A percentile compares a stretch with the other conserved stretches of the same genome.
These are phyloP conservation scores for Rhododendron mucronatum DNA, from an alignment of 148 eudicot genomes.

Conservation along the genomic window DNA sequence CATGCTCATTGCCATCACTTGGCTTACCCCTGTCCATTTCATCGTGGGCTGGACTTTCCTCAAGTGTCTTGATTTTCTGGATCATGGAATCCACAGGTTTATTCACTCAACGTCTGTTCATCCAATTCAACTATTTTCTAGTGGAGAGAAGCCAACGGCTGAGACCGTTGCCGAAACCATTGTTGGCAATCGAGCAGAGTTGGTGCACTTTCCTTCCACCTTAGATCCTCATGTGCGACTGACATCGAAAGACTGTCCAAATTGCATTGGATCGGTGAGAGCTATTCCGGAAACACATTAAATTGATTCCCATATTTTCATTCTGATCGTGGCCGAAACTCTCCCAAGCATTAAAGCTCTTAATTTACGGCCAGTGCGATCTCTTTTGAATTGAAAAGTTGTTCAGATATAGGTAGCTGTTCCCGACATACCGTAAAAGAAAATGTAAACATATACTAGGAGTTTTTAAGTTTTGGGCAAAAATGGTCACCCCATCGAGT, in stretches of 20 bases:
- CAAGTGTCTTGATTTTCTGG: too few relatives aligned
- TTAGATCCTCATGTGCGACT: constrained; percentile 62
- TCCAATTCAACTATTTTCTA: constrained; percentile 20
- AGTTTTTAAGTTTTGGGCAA: too few relatives aligned
- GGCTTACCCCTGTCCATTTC: too few relatives aligned
- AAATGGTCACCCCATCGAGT: too few relatives aligned
- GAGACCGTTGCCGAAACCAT: constrained; percentile 72
- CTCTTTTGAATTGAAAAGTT: not conserved
- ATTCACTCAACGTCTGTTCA: not conserved
- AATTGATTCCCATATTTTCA: not conserved
- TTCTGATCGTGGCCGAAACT: not conserved
- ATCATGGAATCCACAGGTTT: too few relatives aligned
- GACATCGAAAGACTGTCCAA: constrained; percentile 82
- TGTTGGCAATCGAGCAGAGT: constrained; percentile 76
- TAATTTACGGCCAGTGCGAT: not conserved
- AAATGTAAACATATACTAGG: not conserved
- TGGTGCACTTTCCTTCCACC: constrained; percentile 72
- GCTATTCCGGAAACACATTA: not conserved
- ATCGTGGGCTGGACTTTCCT: too few relatives aligned
- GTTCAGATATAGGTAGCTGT: not conserved
- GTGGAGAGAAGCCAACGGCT: constrained; percentile 91
- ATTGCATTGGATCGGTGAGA: constrained; percentile 86
- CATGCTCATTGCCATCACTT: too few relatives aligned
- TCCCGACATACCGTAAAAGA: not conserved
- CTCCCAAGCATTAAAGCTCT: not conserved